phyloP scores from a whole-genome alignment of 2,329 filamentous ascomycete genomes.

The Alternaria sp. region DNA sequence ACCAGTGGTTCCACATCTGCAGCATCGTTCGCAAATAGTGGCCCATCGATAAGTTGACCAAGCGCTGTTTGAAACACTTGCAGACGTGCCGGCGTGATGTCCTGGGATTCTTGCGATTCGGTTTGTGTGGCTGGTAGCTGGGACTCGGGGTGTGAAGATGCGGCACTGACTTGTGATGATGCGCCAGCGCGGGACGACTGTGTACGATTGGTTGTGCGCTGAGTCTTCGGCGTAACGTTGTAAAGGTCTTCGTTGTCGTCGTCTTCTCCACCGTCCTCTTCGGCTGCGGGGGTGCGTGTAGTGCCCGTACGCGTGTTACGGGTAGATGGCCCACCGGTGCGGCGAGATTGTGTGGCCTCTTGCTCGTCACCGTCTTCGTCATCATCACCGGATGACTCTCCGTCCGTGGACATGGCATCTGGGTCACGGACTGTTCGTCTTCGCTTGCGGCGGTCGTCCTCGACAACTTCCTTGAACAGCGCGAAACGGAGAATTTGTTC shows the following conservation, averaged over 20 bases:
- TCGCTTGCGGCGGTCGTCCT: slow-evolving; percentile 80
- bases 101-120: slow-evolving; percentile 49
- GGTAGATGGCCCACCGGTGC: slow-evolving; percentile 52
- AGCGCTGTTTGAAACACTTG: slow-evolving; percentile 79
- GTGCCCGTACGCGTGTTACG: slow-evolving; percentile 39
- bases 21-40: slow-evolving; percentile 86
- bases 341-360: slow-evolving; percentile 36
- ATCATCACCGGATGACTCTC: slow-evolving; percentile 66
- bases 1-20: slow-evolving; percentile 79
- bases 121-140: slow-evolving; percentile 68
- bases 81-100: slow-evolving; percentile 70
- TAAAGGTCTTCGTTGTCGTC: slow-evolving; percentile 65
- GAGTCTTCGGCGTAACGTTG: slow-evolving; percentile 59
- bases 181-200: slow-evolving; percentile 42
- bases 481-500: slow-evolving; percentile 93
- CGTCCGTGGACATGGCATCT: slow-evolving; percentile 63
- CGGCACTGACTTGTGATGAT: slow-evolving; percentile 72
- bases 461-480: slow-evolving; percentile 93
- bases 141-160: slow-evolving; percentile 80
- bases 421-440: slow-evolving; percentile 73
- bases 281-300: slow-evolving; percentile 46
- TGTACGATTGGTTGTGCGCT: slow-evolving; percentile 51
- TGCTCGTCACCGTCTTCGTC: slow-evolving; percentile 66
- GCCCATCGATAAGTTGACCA: slow-evolving; percentile 81
- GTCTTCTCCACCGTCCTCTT: slow-evolving; percentile 57